Conservation (phyloP, 768 basidiomycete species). For the Daedaleopsis sinensis region DNA sequence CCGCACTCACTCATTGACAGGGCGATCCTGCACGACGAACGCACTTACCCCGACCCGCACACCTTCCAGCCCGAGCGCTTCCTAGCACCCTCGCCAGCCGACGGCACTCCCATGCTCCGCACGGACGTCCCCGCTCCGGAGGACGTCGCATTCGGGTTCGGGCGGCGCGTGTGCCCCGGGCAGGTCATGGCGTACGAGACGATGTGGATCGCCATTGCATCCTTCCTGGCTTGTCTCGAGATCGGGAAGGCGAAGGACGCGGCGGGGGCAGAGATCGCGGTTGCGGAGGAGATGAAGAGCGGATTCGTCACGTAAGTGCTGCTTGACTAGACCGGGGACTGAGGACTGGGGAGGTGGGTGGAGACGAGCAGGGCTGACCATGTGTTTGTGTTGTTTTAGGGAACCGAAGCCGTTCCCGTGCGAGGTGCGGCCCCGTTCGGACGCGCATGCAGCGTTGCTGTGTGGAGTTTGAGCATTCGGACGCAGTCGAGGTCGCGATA, state of each 20-base stretch:
- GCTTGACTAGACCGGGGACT: too few species aligned
- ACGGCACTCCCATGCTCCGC: background rate
- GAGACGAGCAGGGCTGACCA: background rate
- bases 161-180: conserved; percentile 31
- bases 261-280: conserved; percentile 25
- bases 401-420: conserved; percentile 16
- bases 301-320: conserved; percentile 33
- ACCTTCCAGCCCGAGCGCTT: too few species aligned
- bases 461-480: background rate
- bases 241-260: conserved; percentile 22
- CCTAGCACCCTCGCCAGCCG: too few species aligned
- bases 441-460: background rate
- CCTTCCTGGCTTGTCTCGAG: conserved; percentile 22
- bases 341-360: background rate
- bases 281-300: conserved; percentile 36
- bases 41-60: too few species aligned
- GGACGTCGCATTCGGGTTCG: conserved; percentile 22
- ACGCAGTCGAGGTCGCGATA: too few species aligned
- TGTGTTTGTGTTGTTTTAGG: background rate
- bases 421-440: conserved; percentile 6
- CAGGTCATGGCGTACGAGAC: conserved; percentile 23
- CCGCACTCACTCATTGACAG: too few species aligned
- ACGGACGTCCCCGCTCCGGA: conserved; percentile 8
- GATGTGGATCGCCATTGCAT: conserved; percentile 28
- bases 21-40: too few species aligned